Evolutionary conservation across 129 eudicot genomes (phyloP).

Genomic region (Tagetes patula): DNA sequence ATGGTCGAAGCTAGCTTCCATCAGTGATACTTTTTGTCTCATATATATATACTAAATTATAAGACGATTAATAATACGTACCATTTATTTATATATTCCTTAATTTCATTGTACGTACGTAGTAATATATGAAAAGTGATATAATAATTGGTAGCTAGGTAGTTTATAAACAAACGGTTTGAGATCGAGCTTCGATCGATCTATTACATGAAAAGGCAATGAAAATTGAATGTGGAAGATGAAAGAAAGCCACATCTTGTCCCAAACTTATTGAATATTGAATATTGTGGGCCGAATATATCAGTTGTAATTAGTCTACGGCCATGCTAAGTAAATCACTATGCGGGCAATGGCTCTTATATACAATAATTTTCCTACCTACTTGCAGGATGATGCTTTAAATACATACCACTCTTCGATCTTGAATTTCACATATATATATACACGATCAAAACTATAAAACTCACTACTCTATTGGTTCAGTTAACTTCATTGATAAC

Average conservation of each 20-base stretch:
- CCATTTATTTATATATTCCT: too few relatives aligned
- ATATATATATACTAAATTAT: too few relatives aligned
- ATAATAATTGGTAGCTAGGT: not conserved
- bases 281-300: not conserved
- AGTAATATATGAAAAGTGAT: not conserved
- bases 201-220: not conserved
- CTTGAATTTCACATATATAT: not conserved
- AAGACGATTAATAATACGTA: too few relatives aligned
- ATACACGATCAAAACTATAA: not conserved
- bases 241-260: not conserved
- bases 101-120: too few relatives aligned
- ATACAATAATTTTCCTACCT: not conserved
- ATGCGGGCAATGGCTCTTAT: not conserved
- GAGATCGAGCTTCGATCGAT: not conserved
- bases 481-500: not conserved
- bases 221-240: not conserved
- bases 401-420: not conserved
- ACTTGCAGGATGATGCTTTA: not conserved
- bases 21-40: too few relatives aligned
- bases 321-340: not conserved
- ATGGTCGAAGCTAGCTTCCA: too few relatives aligned
- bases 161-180: not conserved
- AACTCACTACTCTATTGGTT: not conserved
- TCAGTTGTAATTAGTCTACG: too few relatives aligned
- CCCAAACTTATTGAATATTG: slow-evolving; percentile 7